phyloP scores from a whole-genome alignment of 2,329 filamentous ascomycete species.

The Alternaria alternata region DNA sequence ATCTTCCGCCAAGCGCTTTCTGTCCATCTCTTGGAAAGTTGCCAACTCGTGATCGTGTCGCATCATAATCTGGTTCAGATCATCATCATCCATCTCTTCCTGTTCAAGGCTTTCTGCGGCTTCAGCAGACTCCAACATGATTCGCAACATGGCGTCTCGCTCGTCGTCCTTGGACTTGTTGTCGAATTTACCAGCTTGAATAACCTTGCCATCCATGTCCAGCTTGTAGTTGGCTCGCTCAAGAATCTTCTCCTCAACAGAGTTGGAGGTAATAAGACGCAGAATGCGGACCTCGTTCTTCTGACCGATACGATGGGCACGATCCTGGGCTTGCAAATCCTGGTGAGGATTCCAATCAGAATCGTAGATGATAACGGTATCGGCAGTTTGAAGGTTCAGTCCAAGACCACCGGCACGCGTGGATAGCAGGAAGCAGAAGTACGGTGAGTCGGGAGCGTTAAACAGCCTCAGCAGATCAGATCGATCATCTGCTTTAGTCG shows the following conservation, averaged over 20 bases:
- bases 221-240: constrained; percentile 97
- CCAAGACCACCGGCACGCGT: constrained; percentile 97
- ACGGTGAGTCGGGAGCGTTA: constrained; percentile 88
- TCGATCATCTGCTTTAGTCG: constrained; percentile 96
- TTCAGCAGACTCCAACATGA: constrained; percentile 83
- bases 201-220: constrained; percentile 99
- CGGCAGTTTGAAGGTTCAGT: constrained; percentile 95
- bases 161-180: constrained; percentile 99
- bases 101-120: constrained; percentile 77
- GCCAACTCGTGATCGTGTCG: constrained; percentile 81
- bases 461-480: constrained; percentile 89
- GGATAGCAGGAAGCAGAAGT: constrained; percentile 98
- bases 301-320: constrained; percentile 99
- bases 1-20: constrained; percentile 71
- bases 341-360: constrained; percentile 99
- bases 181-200: constrained; percentile 98
- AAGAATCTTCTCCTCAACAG: constrained; percentile 97
- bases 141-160: constrained; percentile 94
- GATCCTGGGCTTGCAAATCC: constrained; percentile 98
- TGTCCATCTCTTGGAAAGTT: constrained; percentile 84
- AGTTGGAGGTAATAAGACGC: constrained; percentile 93
- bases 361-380: constrained; percentile 99
- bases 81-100: constrained; percentile 98
- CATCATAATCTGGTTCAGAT: constrained; percentile 93
- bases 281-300: constrained; percentile 99